Base-by-base conservation (phyloP, 2,329 filamentous ascomycete species). In the Sordariomycetes sp. region DNA sequence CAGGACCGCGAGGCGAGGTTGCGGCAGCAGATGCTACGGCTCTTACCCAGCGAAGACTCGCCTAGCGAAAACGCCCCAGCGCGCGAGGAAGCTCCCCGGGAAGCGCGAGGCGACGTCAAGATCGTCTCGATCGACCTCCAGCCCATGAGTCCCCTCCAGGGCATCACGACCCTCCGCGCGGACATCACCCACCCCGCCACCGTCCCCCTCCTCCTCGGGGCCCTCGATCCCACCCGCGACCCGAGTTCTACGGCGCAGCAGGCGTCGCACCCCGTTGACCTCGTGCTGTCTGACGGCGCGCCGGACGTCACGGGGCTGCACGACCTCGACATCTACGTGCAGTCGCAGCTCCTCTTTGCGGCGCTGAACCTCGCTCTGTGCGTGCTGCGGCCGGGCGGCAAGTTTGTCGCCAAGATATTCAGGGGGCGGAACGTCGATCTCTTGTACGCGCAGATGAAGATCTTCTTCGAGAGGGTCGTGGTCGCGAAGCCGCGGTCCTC, bases 361-460 rank as follows among this genome's bases (percentile, higher is more conserved):
- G 94, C 94, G 0, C 80, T 99, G 22, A 96, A 96, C 69, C 82
- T 99, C 2, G 90, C 94, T 0, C 82, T 96, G 13, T 95, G 92
- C 67, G 90, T 99, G 13, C 80, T 99, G 24, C 87, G 88, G 59
- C 91, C 91, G 0, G 94, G 94, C 51, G 94, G 94, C 61, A 95
- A 90, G 66, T 99, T 99, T 64, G 92, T 99, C 8, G 94, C 94
- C 59, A 99, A 99, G 76, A 96, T 99, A 60, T 99, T 99, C 74
- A 78, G 94, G 17, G 91, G 89, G 17, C 86, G 90, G 64, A 94
- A 97, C 65, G 91, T 97, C n/a, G 94, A 97, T 67, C 76, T 97
- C 25, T 81, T 99, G 10, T 97, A 94, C 67, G 90, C 90, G 1
- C 94, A 99, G 69, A 80, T 99, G 56, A 94, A 91, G 68, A 82